Evolutionary conservation across 495 filamentous ascomycete genomes (phyloP).

Genomic region (Astrocystis sublimbata): DNA sequence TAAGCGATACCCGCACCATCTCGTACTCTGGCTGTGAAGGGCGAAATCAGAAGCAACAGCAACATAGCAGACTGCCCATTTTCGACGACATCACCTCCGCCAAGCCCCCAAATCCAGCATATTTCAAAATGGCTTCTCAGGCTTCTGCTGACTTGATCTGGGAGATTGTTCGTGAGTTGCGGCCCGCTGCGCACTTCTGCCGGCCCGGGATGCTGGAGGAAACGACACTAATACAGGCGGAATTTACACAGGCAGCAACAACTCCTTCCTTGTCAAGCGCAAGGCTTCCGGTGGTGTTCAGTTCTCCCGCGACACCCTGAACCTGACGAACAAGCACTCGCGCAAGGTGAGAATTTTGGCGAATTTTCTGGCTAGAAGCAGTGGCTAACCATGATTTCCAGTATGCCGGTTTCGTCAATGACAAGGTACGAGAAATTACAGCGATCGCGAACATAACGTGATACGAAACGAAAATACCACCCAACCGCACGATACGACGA

Average conservation of each 20-base stretch:
- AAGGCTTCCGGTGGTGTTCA: slow-evolving; percentile 70
- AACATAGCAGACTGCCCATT: slow-evolving; percentile 31
- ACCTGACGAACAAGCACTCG: slow-evolving; percentile 83
- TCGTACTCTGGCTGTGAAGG: slow-evolving; percentile 22
- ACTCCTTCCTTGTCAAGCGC: slow-evolving; percentile 87
- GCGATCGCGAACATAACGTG: neutral
- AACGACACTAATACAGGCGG: slow-evolving; percentile 2
- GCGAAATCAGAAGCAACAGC: slow-evolving; percentile 36
- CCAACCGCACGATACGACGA: slow-evolving; percentile 13
- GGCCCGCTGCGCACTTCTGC: neutral
- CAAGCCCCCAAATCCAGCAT: slow-evolving; percentile 31
- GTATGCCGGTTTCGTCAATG: slow-evolving; percentile 88
- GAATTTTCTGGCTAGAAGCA: neutral
- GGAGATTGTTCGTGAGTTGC: slow-evolving; percentile 79
- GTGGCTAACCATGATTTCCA: slow-evolving; percentile 44
- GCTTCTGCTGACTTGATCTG: slow-evolving; percentile 88
- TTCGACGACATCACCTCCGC: slow-evolving; percentile 31
- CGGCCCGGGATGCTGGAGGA: neutral
- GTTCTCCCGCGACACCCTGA: slow-evolving; percentile 92
- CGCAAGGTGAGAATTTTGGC: slow-evolving; percentile 69
- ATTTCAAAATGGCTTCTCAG: slow-evolving; percentile 53
- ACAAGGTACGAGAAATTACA: slow-evolving; percentile 67
- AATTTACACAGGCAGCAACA: slow-evolving; percentile 64
- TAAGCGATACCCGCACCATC: slow-evolving; percentile 49
- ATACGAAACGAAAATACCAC: too few relatives aligned